phyloP scores from a whole-genome alignment of 2,329 filamentous ascomycete genomes.

The Ceratocystis cacaofunesta region DNA sequence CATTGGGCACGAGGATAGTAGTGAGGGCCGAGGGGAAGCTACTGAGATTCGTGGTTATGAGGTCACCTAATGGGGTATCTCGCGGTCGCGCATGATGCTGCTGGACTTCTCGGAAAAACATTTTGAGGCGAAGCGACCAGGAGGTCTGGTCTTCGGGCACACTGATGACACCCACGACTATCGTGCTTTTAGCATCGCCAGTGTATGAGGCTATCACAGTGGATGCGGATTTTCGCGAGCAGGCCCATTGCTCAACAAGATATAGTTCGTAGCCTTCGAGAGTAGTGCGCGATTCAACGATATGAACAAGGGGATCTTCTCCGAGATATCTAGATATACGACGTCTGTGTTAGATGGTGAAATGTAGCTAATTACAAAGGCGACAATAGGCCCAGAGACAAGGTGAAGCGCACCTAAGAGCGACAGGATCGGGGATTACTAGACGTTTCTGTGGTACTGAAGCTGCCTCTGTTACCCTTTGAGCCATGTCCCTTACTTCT shows the following conservation, averaged over 20 bases:
- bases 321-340: slow-evolving; percentile 51
- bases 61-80: slow-evolving; percentile 64
- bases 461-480: slow-evolving; percentile 17
- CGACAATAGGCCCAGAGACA: not conserved
- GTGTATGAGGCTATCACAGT: slow-evolving; percentile 89
- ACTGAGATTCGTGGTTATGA: slow-evolving; percentile 91
- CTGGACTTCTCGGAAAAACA: slow-evolving; percentile 76
- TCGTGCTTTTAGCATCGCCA: slow-evolving; percentile 62
- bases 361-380: not conserved
- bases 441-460: slow-evolving; percentile 10
- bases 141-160: slow-evolving; percentile 64
- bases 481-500: slow-evolving; percentile 38
- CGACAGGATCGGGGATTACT: slow-evolving; percentile 44
- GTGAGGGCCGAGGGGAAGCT: slow-evolving; percentile 83
- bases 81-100: slow-evolving; percentile 74
- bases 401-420: slow-evolving; percentile 33
- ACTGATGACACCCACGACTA: slow-evolving; percentile 66
- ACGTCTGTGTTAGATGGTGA: not conserved
- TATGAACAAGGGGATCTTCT: slow-evolving; percentile 61
- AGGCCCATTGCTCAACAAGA: slow-evolving; percentile 94
- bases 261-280: slow-evolving; percentile 84
- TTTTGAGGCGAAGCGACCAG: slow-evolving; percentile 64
- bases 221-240: slow-evolving; percentile 77
- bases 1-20: slow-evolving; percentile 78
- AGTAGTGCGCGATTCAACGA: slow-evolving; percentile 55